Percentiles rank a stretch among this genome's conserved stretches.
Evolutionary conservation across 176 grass and related monocot species (phyloP).

Genomic region (Stipa capillata): DNA sequence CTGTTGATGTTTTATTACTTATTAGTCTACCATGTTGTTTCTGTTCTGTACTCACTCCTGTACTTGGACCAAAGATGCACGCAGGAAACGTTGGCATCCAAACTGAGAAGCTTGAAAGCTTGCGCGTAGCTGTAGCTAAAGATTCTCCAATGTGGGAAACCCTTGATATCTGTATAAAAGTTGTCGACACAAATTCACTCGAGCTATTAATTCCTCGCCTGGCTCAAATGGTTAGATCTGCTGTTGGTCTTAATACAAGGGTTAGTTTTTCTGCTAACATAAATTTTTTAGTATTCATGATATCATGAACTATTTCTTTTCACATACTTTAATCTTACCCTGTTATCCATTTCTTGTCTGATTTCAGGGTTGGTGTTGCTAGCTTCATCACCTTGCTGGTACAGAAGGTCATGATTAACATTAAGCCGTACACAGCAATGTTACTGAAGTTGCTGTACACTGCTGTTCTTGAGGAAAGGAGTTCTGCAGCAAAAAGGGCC

Average conservation of each 20-base stretch:
- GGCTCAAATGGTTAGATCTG: constrained; percentile 79
- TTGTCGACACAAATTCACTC: constrained; percentile 72
- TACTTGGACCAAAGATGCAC: constrained; percentile 69
- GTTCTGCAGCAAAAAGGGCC: constrained; percentile 48
- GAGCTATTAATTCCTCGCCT: constrained; percentile 84
- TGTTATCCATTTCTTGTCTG: not conserved
- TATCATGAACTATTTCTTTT: not conserved
- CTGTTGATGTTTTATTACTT: constrained; percentile 3
- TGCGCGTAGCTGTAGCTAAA: constrained; percentile 92
- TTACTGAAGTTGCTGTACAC: constrained; percentile 51
- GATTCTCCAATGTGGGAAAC: constrained; percentile 99
- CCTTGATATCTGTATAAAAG: constrained; percentile 89
- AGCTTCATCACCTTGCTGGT: constrained; percentile 79
- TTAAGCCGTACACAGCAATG: constrained; percentile 48
- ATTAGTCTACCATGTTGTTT: constrained; percentile 7
- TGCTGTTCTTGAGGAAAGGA: constrained; percentile 74
- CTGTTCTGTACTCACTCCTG: constrained; percentile 21
- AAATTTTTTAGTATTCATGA: not conserved
- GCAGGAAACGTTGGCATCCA: constrained; percentile 86
- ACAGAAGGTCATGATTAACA: constrained; percentile 61
- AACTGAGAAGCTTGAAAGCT: constrained; percentile 83
- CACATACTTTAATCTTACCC: not conserved
- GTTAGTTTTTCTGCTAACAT: constrained; percentile 34
- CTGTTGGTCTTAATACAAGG: constrained; percentile 95
- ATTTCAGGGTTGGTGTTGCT: constrained; percentile 85